Evolutionary conservation across 345 rosid genomes (phyloP), one percentile per base, ranked within the genome.

Genomic region (Dipteronia sinensis): DNA sequence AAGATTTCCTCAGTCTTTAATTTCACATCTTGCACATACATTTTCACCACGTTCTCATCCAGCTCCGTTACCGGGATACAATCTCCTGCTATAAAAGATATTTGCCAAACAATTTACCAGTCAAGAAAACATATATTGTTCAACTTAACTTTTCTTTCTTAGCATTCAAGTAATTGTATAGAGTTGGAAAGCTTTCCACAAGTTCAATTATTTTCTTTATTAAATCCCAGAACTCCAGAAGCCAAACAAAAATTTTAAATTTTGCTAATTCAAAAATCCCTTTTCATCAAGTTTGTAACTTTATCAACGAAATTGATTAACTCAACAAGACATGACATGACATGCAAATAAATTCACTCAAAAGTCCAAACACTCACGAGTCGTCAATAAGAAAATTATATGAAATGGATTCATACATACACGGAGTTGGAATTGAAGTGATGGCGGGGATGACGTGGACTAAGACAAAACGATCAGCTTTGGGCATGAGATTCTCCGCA

Each of bases 361-460:
- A 34, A 34, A 42, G 46, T 42, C 46, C 46, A 73, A 16, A 23
- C 40, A 17, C 3, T 15, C 23, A 31, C 34, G 34, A 27, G 15
- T 31, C 38, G 4, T 34, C 25, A 59, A 64, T n/a, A 46, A 42
- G 42, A 58, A 23, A 23, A 31, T 55, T 38, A 4, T 11, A 64
- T 29, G 16, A 9, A n/a, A 11, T 1, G 12, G 46, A 75, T 34
- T 34, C 38, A 34, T 8, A 71, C 91, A 53, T 82, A 93, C 98
- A 84, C 19, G 97, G 98, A 76, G 95, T 87, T 53, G 98, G 93
- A 19, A 95, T 77, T 63, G 75, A 79, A 53, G 90, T 86, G 85
- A 92, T 68, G 64, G 81, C 49, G 74, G 93, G 94, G 81, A 93
- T 89, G 77, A 93, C 91, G 78, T 95, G 91, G 83, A 95, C 92